A percentile compares a stretch with the other conserved stretches of the same genome.
These are phyloP conservation scores for Saururus chinensis DNA, from an alignment of 164 flowering plant genomes.

Conservation along the genomic window DNA sequence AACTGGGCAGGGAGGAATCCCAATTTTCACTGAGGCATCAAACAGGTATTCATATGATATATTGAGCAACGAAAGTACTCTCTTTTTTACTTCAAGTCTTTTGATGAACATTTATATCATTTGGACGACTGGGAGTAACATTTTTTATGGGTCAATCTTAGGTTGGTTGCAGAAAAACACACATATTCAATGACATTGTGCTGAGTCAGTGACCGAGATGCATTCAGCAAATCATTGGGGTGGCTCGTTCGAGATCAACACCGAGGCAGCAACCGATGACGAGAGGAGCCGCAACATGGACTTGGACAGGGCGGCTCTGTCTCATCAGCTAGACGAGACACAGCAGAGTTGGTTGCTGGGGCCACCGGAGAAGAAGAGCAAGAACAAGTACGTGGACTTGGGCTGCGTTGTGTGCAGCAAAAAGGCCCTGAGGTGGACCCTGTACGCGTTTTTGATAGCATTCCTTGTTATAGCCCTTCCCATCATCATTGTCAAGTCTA, in stretches of 20 bases:
- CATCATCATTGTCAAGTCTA: constrained; percentile 38
- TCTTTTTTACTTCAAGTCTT: background rate
- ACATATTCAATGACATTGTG: background rate
- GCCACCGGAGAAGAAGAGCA: constrained; percentile 28
- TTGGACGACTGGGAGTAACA: no score
- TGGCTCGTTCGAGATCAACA: constrained; percentile 55
- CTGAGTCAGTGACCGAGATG: constrained; percentile 19
- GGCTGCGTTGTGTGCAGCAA: constrained; percentile 62
- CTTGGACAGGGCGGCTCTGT: constrained; percentile 40
- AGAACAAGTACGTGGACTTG: constrained; percentile 65
- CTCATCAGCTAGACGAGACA: constrained; percentile 39
- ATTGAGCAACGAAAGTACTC: background rate
- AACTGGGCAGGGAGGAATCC: no score
- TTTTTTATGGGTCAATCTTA: background rate
- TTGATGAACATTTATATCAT: background rate
- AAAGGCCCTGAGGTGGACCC: constrained; percentile 41
- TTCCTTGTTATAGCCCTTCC: constrained; percentile 55
- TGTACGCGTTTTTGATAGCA: constrained; percentile 23
- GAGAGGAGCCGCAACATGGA: constrained; percentile 30
- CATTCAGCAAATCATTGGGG: constrained; percentile 56
- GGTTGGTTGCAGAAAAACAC: background rate
- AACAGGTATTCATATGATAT: background rate
- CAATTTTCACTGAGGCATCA: background rate
- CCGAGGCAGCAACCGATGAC: constrained; percentile 17
- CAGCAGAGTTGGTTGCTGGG: constrained; percentile 75